A percentile compares a stretch with the other conserved stretches of the same genome.
Evolutionary conservation across 2,329 filamentous ascomycete genomes (phyloP).

Genomic region (Scytalidium lignicola): DNA sequence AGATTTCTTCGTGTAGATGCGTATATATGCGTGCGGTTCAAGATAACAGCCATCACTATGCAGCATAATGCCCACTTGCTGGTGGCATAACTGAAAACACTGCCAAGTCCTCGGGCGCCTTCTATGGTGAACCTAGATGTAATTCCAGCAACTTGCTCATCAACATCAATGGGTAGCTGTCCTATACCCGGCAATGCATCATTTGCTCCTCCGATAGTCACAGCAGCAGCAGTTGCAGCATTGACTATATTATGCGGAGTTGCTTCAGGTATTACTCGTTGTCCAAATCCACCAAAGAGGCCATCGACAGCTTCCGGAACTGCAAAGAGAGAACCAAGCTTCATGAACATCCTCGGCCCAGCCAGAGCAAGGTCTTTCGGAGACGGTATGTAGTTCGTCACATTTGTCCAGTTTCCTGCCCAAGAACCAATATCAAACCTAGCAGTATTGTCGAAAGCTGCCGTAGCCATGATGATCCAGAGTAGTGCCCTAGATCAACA

Average conservation of each 20-base stretch:
- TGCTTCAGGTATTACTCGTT: slow-evolving; percentile 54
- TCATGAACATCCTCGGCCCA: slow-evolving; percentile 65
- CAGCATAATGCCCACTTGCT: slow-evolving; percentile 90
- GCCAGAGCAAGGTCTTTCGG: slow-evolving; percentile 64
- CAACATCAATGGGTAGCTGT: slow-evolving; percentile 30
- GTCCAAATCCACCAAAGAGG: slow-evolving; percentile 45
- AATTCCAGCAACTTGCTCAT: slow-evolving; percentile 35
- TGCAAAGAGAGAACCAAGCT: slow-evolving; percentile 58
- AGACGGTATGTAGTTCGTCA: slow-evolving; percentile 56
- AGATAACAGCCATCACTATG: slow-evolving; percentile 75
- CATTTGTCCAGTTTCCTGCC: slow-evolving; percentile 48
- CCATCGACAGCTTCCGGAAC: slow-evolving; percentile 55
- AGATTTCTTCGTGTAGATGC: slow-evolving; percentile 80
- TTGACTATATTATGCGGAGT: slow-evolving; percentile 42
- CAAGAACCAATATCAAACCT: slow-evolving; percentile 46
- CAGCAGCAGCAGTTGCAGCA: slow-evolving; percentile 33
- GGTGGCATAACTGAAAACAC: slow-evolving; percentile 84
- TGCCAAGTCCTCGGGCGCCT: slow-evolving; percentile 66
- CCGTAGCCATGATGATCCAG: slow-evolving; percentile 14
- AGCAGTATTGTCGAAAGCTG: slow-evolving; percentile 19
- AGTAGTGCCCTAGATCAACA: neutral
- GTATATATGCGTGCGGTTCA: slow-evolving; percentile 92
- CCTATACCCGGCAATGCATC: slow-evolving; percentile 18
- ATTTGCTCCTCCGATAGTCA: slow-evolving; percentile 29
- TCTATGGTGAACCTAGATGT: slow-evolving; percentile 51